Conservation (phyloP, 2,329 filamentous ascomycete species). For the Leptodontidium sp. region DNA sequence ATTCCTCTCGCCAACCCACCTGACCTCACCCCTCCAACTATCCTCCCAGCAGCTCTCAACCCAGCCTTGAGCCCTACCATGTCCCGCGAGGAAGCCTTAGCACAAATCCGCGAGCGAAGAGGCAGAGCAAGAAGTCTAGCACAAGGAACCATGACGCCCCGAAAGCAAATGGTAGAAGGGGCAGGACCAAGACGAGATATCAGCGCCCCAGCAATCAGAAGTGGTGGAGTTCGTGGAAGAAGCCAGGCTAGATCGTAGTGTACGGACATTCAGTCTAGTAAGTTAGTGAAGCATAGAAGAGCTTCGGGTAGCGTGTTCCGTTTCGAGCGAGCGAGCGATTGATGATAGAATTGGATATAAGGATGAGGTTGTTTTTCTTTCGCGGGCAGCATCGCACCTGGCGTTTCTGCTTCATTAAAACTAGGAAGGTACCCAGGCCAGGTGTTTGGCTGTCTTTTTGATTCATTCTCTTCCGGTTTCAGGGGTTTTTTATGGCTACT, state of each 20-base stretch:
- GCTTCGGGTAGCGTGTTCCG: background rate
- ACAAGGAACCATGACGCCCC: conserved; percentile 67
- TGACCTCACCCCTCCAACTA: conserved; percentile 38
- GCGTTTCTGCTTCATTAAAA: conserved; percentile 35
- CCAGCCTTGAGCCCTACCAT: conserved; percentile 70
- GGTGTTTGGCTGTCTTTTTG: conserved; percentile 29
- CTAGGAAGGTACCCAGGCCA: conserved; percentile 24
- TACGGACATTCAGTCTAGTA: background rate
- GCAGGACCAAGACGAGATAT: conserved; percentile 42
- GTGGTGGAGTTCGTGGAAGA: conserved; percentile 38
- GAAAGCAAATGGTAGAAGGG: conserved; percentile 51
- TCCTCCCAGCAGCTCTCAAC: conserved; percentile 45
- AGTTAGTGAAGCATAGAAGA: background rate
- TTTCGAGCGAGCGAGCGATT: conserved; percentile 13
- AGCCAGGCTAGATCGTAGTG: conserved; percentile 32
- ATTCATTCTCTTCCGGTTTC: conserved; percentile 4
- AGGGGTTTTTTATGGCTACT: conserved; percentile 9
- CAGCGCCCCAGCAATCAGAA: conserved; percentile 44
- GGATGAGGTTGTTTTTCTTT: conserved; percentile 16
- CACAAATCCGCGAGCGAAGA: conserved; percentile 76
- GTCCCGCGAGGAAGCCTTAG: conserved; percentile 77
- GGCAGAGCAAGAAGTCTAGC: conserved; percentile 75
- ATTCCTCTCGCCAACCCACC: conserved; percentile 44
- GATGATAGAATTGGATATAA: conserved; percentile 23
- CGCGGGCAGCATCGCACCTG: conserved; percentile 41